Evolutionary conservation across 2,329 filamentous ascomycete species (phyloP).

Genomic region (Emmonsiellopsis sp.): DNA sequence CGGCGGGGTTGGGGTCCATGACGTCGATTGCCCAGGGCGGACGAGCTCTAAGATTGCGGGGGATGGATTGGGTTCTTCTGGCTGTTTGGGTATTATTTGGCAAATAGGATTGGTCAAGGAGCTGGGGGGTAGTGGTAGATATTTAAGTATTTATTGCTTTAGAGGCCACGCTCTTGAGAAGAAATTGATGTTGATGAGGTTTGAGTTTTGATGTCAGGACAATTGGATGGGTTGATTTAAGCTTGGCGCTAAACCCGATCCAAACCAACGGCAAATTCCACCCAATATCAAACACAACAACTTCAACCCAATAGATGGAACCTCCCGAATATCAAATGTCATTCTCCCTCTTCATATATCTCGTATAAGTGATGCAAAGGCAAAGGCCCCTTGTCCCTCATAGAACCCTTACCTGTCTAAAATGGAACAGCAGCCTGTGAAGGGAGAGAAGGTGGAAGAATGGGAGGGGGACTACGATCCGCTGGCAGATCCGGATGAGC

Average conservation of each 20-base stretch:
- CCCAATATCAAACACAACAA: no score
- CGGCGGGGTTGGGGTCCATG: constrained; percentile 15
- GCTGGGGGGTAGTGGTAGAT: no score
- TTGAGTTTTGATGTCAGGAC: not conserved
- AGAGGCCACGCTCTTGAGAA: no score
- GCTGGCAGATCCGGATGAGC: constrained; percentile 69
- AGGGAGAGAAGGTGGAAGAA: constrained; percentile 14
- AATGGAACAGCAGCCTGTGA: not conserved
- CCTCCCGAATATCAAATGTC: not conserved
- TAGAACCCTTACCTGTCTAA: not conserved
- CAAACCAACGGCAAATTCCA: no score
- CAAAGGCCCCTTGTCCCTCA: no score
- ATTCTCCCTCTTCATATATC: not conserved
- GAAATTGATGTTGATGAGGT: not conserved
- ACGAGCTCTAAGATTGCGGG: not conserved
- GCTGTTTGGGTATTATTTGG: no score
- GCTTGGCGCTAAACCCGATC: not conserved
- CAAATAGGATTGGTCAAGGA: no score
- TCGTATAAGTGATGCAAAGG: no score
- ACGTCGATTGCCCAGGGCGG: not conserved
- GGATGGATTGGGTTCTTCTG: not conserved
- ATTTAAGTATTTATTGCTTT: no score
- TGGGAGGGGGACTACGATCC: constrained; percentile 59
- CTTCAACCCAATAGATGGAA: no score
- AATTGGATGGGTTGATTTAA: constrained; percentile 1